Evolutionary conservation across 2,329 filamentous ascomycete species (phyloP), one percentile per base, ranked within the genome.

Genomic region (Verticillium tricorpus): DNA sequence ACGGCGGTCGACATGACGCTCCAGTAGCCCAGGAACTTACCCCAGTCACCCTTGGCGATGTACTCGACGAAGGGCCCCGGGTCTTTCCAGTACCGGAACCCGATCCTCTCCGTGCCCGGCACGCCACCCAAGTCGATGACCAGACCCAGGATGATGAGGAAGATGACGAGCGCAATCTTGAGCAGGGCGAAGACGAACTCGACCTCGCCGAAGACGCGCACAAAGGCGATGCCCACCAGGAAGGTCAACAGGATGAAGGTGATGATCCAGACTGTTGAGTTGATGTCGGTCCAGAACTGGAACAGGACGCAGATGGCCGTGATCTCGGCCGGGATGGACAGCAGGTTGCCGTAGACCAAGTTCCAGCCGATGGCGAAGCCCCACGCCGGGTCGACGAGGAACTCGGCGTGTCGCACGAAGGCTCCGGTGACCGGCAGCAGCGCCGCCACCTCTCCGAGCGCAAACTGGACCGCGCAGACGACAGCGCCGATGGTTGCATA

Each of bases 1-100:
- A 78, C 78, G 1, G 77, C 80, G 59, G 77, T 78, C 64, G 81
- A 77, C 50, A 83, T 76, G 40, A 79, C 77, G 31, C 77, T 78
- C 68, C 73, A 74, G 62, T 81, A 78, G 1, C 76, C 76, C 5
- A 77, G 72, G 61, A 80, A 79, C 2, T 74, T 72, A 1, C 79
- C 78, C 1, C 75, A 66, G 0, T 71, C 64, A 2, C 80, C 79
- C 0, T 65, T 64, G 2, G 80, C 79, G n/a, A 90, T 82, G 69
- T 88, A 85, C 67, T 88, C 84, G 37, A 88, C 85, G 67, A 90
- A 89, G 0, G 88, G 85, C 1, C 78, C 78, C 0, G 79, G 80
- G 37, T 78, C 62, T 4, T 66, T 66, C 79, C 78, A 82, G 67
- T 78, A 80, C 6, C 73, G 69, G 67, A 82, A 82, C 4, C 78